Conservation (phyloP, 2,329 filamentous ascomycete species). For the Aureobasidium uvarum region DNA sequence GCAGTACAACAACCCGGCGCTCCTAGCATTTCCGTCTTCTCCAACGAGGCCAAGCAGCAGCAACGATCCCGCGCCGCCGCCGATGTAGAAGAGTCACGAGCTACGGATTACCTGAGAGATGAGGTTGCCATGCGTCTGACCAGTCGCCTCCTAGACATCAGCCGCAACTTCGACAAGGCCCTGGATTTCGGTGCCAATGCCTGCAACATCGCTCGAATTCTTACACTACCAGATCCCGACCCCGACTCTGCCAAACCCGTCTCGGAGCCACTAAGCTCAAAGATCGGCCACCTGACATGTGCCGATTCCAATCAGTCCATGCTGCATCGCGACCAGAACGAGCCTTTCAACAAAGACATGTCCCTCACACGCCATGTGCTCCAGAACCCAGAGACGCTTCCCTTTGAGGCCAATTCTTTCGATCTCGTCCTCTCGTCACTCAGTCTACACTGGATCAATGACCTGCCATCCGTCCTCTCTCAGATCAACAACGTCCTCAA, state of each 20-base stretch:
- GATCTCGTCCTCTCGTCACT: slow-evolving; percentile 88
- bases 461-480: slow-evolving; percentile 78
- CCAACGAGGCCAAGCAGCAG: slow-evolving; percentile 78
- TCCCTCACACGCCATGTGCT: slow-evolving; percentile 72
- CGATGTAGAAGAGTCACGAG: slow-evolving; percentile 67
- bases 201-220: slow-evolving; percentile 84
- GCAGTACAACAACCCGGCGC: slow-evolving; percentile 75
- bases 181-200: slow-evolving; percentile 95
- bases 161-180: slow-evolving; percentile 76
- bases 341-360: slow-evolving; percentile 71
- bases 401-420: slow-evolving; percentile 73
- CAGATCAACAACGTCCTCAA: slow-evolving; percentile 87
- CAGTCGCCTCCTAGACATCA: slow-evolving; percentile 89
- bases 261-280: slow-evolving; percentile 65
- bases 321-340: slow-evolving; percentile 74
- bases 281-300: slow-evolving; percentile 72
- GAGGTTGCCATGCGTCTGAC: slow-evolving; percentile 82
- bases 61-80: slow-evolving; percentile 84
- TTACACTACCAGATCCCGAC: slow-evolving; percentile 63
- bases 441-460: slow-evolving; percentile 96
- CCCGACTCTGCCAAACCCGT: slow-evolving; percentile 60
- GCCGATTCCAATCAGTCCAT: slow-evolving; percentile 76
- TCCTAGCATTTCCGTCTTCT: slow-evolving; percentile 87
- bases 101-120: slow-evolving; percentile 89
- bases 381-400: slow-evolving; percentile 69